These are phyloP conservation scores for Pueraria montana DNA, from an alignment of 306 rosid species.

Conservation along the genomic window DNA sequence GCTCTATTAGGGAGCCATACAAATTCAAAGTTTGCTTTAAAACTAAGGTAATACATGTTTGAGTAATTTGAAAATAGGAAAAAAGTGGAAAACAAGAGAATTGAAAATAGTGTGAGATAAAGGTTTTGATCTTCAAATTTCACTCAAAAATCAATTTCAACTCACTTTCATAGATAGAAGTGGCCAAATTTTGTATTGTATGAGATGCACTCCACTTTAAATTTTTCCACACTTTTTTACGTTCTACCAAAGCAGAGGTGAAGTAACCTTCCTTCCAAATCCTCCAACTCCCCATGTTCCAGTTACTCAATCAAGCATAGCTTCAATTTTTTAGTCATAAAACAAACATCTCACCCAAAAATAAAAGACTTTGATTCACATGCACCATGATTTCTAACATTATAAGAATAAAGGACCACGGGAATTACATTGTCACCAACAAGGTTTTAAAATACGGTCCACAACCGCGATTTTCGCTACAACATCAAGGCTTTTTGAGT, in stretches of 20 bases:
- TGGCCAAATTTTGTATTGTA: neutral
- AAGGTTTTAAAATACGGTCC: too few relatives aligned
- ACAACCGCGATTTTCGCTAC: too few relatives aligned
- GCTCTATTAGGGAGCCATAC: neutral
- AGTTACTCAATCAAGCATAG: constrained; percentile 7
- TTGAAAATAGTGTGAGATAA: constrained; percentile 1
- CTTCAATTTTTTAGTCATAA: neutral
- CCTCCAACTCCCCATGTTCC: constrained; percentile 6
- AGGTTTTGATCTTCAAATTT: neutral
- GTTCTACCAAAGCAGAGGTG: too few relatives aligned
- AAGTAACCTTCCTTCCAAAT: constrained; percentile 9
- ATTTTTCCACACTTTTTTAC: neutral
- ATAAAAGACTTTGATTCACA: neutral
- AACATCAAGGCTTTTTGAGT: too few relatives aligned
- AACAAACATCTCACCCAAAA: neutral
- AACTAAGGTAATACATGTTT: constrained; percentile 1
- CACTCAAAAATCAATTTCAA: constrained; percentile 16
- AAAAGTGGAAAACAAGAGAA: constrained; percentile 8
- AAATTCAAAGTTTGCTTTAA: constrained; percentile 25
- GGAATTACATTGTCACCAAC: neutral
- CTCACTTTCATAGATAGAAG: neutral
- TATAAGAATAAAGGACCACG: neutral
- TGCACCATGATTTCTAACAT: neutral
- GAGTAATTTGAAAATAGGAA: constrained; percentile 20
- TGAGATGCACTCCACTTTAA: neutral